Evolutionary conservation across 2,329 filamentous ascomycete species (phyloP).

Genomic region (Fusarium falciforme): DNA sequence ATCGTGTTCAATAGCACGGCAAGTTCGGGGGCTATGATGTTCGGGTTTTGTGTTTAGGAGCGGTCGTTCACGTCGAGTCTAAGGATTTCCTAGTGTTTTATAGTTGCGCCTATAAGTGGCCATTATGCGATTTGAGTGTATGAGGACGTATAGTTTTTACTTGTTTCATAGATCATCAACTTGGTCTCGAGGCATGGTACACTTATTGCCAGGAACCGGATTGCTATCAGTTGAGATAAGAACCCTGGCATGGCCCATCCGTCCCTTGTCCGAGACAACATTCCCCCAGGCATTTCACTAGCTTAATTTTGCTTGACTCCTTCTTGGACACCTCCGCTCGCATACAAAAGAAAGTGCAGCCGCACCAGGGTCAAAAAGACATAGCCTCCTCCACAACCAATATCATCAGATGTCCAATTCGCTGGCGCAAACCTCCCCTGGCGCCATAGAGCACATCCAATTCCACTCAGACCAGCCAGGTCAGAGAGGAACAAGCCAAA

Average conservation of each 20-base stretch:
- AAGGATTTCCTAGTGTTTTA: neutral
- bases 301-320: neutral
- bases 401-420: constrained; percentile 9
- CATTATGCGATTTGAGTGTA: neutral
- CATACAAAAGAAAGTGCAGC: constrained; percentile 1
- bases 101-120: neutral
- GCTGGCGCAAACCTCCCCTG: constrained; percentile 1
- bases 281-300: neutral
- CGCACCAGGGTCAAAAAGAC: constrained; percentile 13
- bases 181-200: neutral
- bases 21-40: neutral
- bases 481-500: constrained; percentile 13
- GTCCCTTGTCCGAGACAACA: neutral
- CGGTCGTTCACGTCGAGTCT: neutral
- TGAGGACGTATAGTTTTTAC: neutral
- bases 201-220: neutral
- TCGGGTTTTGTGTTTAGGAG: neutral
- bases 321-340: neutral
- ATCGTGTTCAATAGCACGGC: neutral
- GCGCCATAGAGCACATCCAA: neutral
- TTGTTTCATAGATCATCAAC: neutral
- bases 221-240: neutral
- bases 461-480: constrained; percentile 8
- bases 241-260: neutral
- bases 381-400: constrained; percentile 8